Base-by-base conservation (phyloP, 768 basidiomycete genomes). In the Rhodotorula diobovata region DNA sequence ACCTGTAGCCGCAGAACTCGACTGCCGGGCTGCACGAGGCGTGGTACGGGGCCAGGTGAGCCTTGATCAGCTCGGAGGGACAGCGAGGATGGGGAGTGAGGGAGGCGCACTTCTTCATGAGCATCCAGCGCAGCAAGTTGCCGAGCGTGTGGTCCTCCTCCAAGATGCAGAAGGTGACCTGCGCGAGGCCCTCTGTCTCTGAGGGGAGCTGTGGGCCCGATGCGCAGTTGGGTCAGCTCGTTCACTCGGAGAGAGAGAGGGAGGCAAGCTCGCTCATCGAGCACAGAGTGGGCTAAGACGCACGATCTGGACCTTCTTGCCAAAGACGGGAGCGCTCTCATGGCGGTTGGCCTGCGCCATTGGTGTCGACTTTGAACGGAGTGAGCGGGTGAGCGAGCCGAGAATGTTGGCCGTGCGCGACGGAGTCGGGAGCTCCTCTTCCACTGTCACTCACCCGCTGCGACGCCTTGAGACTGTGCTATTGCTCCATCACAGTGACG, bases 1-100 rank as follows among this genome's bases (percentile, higher is more conserved):
- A 90, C 92, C 90, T 93, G 84, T 98, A 98, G 41, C 96, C 96
- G 79, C 96, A 98, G 79, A 98, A 97, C 81, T 96, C 93, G 50
- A 97, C 95, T 76, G 91, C 93, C 12, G 95, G 91, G 79, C 95
- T 97, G 77, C 28, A 35, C 25, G 30, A 48, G 57, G 16, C n/a
- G 53, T 7, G 2, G n/a, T n/a, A 8, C 39, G 41, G 25, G 50
- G 51, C 71, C 63, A 66, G 73, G 57, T 15, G 20, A 4, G 48
- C 51, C 53, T 20, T 50, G 28, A 54, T 54, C 53, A 54, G 30
- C 39, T 46, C 70, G 59, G 77, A 68, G 43, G n/a, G 54, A 48
- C 14, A 43, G 21, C 32, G 37, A 6, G 30, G 30, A 12, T 8
- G 9, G 51, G 45, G 45, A 23, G 25, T 23, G 21, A 46, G 34